A percentile compares a stretch with the other conserved stretches of the same genome.
These are phyloP conservation scores for Parietichytrium sp. DNA, from an alignment of 108 stramenopile genomes.

Conservation along the genomic window DNA sequence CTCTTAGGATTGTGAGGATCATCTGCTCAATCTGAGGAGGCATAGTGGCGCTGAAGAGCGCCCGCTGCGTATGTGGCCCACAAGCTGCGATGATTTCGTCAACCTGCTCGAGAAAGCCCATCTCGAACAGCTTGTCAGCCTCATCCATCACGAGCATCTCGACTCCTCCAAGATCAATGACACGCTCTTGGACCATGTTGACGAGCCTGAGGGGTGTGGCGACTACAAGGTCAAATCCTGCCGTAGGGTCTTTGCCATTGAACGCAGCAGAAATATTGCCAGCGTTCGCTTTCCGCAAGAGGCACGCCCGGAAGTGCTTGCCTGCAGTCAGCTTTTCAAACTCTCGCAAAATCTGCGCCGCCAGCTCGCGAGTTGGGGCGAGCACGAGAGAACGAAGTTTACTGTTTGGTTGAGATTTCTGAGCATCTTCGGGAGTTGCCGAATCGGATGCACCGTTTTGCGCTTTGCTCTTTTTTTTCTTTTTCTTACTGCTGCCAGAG, in stretches of 20 bases:
- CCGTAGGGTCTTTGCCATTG: conserved; percentile 56
- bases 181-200: conserved; percentile 32
- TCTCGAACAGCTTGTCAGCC: conserved; percentile 71
- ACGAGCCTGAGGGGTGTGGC: conserved; percentile 35
- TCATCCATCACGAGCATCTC: conserved; percentile 37
- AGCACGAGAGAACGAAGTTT: conserved; percentile 77
- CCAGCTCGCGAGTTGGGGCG: conserved; percentile 90
- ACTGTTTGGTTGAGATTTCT: too few species aligned
- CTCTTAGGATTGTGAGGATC: conserved; percentile 80
- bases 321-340: conserved; percentile 76
- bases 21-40: conserved; percentile 77
- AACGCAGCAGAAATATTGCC: conserved; percentile 8
- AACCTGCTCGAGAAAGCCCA: conserved; percentile 82
- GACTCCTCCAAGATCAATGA: neutral
- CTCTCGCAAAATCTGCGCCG: conserved; percentile 77
- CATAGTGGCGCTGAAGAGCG: conserved; percentile 91
- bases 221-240: conserved; percentile 45
- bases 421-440: too few species aligned
- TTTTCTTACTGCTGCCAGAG: too few species aligned
- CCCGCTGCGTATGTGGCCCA: conserved; percentile 60
- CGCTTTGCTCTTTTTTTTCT: neutral
- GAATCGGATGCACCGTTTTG: too few species aligned
- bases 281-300: conserved; percentile 78
- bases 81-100: conserved; percentile 80
- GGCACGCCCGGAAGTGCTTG: conserved; percentile 70